Evolutionary conservation across 1,284 basidiomycete genomes (phyloP).

Genomic region (Malassezia arunalokei): DNA sequence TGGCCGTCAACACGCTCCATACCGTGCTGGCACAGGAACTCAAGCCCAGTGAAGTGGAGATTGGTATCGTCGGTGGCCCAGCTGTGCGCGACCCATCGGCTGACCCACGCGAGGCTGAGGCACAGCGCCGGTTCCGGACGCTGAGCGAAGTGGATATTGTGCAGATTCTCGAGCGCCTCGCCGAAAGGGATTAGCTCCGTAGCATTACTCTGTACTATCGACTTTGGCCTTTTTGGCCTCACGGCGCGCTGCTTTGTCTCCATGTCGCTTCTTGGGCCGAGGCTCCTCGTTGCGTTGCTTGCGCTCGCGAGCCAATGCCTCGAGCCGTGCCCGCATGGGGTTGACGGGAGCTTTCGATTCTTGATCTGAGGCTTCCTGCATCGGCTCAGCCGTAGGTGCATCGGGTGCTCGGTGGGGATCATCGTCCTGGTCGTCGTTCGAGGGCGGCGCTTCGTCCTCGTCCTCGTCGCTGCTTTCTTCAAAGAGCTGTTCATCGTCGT

Average conservation of each 20-base stretch:
- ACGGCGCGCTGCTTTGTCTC: slow-evolving; percentile 5
- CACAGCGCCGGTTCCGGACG: slow-evolving; percentile 35
- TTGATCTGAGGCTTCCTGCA: neutral
- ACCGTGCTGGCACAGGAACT: slow-evolving; percentile 88
- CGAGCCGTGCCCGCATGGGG: slow-evolving; percentile 11
- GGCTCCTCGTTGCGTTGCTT: slow-evolving; percentile 14
- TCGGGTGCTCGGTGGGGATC: slow-evolving; percentile 3
- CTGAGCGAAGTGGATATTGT: slow-evolving; percentile 32
- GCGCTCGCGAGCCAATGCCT: slow-evolving; percentile 8
- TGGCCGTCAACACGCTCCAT: slow-evolving; percentile 87
- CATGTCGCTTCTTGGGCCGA: slow-evolving; percentile 2
- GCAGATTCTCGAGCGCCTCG: slow-evolving; percentile 38
- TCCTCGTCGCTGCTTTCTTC: slow-evolving; percentile 16
- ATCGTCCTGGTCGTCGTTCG: slow-evolving; percentile 20
- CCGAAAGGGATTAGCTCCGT: slow-evolving; percentile 32
- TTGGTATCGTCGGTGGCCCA: slow-evolving; percentile 48
- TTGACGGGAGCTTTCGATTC: neutral
- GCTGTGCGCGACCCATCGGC: slow-evolving; percentile 15
- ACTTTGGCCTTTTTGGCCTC: slow-evolving; percentile 21
- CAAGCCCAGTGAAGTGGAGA: slow-evolving; percentile 56
- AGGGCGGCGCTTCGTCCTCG: slow-evolving; percentile 16
- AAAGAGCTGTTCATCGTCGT: slow-evolving; percentile 18
- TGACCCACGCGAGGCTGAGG: slow-evolving; percentile 10
- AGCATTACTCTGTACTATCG: neutral
- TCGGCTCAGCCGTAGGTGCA: neutral